These are phyloP conservation scores for Cicer judaicum DNA, from an alignment of 306 rosid species.

Conservation along the genomic window DNA sequence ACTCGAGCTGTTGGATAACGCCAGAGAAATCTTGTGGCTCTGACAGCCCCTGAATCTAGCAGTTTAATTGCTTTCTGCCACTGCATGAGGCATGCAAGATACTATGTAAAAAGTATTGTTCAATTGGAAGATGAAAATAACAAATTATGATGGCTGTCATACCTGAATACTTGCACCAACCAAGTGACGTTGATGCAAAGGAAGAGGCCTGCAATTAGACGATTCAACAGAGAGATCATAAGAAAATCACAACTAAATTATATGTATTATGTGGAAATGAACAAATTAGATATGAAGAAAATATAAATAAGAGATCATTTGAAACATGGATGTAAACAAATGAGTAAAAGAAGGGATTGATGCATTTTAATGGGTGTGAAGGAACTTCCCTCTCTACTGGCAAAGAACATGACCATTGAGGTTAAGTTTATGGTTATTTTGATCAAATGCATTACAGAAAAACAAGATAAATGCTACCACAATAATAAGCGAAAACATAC, in stretches of 20 bases:
- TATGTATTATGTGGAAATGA: conserved; percentile 6
- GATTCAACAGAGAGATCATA: conserved; percentile 11
- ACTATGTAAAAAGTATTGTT: conserved; percentile 34
- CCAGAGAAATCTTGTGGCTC: conserved; percentile 99
- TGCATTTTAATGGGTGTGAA: conserved; percentile 37
- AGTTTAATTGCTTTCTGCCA: conserved; percentile 90
- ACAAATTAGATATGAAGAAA: conserved; percentile 33
- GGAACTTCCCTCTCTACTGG: conserved; percentile 10
- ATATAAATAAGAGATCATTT: neutral
- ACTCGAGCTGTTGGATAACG: conserved; percentile 93
- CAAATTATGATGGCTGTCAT: conserved; percentile 28
- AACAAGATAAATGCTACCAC: conserved; percentile 30
- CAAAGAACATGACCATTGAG: conserved; percentile 33
- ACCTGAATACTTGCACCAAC: conserved; percentile 90
- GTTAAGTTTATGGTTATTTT: conserved; percentile 21
- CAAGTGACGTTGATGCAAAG: conserved; percentile 92
- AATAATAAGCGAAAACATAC: conserved; percentile 60
- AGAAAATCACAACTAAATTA: conserved; percentile 29
- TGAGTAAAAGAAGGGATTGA: neutral
- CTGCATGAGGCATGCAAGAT: conserved; percentile 58
- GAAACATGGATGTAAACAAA: conserved; percentile 18
- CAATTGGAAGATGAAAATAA: conserved; percentile 14
- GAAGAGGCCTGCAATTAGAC: conserved; percentile 72
- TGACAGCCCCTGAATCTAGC: conserved; percentile 89
- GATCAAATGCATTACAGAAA: conserved; percentile 38